Percentiles rank a stretch among this genome's conserved stretches.
phyloP scores from a whole-genome alignment of 148 eudicot species.

The Salicornia ramosissima region DNA sequence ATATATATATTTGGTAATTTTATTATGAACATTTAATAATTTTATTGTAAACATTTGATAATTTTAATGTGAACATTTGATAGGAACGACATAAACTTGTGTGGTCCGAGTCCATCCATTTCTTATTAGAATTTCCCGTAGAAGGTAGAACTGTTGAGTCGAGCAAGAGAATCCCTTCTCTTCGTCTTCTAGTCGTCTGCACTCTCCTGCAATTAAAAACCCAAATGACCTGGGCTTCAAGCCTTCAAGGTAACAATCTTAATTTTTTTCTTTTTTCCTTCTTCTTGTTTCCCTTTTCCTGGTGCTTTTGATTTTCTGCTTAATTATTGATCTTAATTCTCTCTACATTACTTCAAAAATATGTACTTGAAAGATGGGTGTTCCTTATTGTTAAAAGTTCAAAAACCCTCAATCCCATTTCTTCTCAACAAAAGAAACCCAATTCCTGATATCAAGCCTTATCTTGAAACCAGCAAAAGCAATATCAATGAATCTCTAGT shows the following conservation, averaged over 20 bases:
- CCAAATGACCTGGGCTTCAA: background rate
- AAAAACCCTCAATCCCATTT: slow-evolving; percentile 65
- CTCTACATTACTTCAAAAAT: background rate
- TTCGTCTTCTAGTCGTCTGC: background rate
- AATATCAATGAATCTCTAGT: slow-evolving; percentile 48
- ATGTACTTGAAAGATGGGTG: slow-evolving; percentile 81
- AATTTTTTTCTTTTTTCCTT: background rate
- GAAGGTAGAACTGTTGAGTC: too few species aligned
- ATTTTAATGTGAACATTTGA: too few species aligned
- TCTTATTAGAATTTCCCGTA: too few species aligned
- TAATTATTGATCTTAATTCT: background rate
- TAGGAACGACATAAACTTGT: too few species aligned
- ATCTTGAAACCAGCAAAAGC: slow-evolving; percentile 19
- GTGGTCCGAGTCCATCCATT: too few species aligned
- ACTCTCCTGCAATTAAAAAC: background rate
- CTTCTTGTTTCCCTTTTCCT: background rate
- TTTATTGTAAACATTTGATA: too few species aligned
- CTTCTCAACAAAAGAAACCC: slow-evolving; percentile 53
- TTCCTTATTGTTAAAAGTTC: slow-evolving; percentile 58
- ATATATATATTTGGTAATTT: too few species aligned
- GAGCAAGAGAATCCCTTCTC: too few species aligned
- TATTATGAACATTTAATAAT: too few species aligned
- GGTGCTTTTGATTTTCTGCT: slow-evolving; percentile 1
- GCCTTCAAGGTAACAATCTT: slow-evolving; percentile 6
- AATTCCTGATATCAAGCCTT: slow-evolving; percentile 16